Conservation (phyloP, 768 basidiomycete genomes). For the Leccinellum luteum region DNA sequence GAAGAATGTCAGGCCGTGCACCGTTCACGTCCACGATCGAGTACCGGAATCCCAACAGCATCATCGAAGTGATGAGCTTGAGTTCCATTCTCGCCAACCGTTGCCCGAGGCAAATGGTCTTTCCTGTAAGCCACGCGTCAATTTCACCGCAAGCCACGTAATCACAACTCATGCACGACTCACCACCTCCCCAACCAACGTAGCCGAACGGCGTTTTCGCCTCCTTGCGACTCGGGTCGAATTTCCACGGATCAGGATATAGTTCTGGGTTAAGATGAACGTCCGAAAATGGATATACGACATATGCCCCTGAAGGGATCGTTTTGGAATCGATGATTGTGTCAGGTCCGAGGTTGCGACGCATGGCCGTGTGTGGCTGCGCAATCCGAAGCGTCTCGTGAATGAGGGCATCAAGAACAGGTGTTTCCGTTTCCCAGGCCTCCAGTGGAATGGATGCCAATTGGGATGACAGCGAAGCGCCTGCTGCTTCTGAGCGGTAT, state of each 20-base stretch:
- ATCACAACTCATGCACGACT: slow-evolving; percentile 29
- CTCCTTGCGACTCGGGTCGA: slow-evolving; percentile 59
- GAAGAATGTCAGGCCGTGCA: slow-evolving; percentile 40
- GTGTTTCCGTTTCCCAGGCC: slow-evolving; percentile 68
- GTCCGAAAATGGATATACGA: slow-evolving; percentile 78
- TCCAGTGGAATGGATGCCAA: slow-evolving; percentile 63
- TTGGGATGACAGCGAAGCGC: slow-evolving; percentile 38
- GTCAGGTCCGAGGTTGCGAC: slow-evolving; percentile 73
- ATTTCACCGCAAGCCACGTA: slow-evolving; percentile 15
- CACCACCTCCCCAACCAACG: slow-evolving; percentile 81
- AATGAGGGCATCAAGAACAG: slow-evolving; percentile 69
- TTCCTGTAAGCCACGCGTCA: slow-evolving; percentile 45
- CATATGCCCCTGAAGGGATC: slow-evolving; percentile 71
- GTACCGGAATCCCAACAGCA: slow-evolving; percentile 63
- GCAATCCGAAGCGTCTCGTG: slow-evolving; percentile 76
- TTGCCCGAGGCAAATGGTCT: slow-evolving; percentile 67
- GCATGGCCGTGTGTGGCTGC: slow-evolving; percentile 79
- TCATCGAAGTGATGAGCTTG: slow-evolving; percentile 66
- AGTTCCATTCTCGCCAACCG: slow-evolving; percentile 73
- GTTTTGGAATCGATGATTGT: slow-evolving; percentile 64
- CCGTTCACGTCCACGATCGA: slow-evolving; percentile 54
- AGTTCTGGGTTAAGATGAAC: slow-evolving; percentile 71
- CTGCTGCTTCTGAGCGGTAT: slow-evolving; percentile 33
- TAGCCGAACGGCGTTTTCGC: slow-evolving; percentile 55
- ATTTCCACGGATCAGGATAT: slow-evolving; percentile 76